phyloP scores from a whole-genome alignment of 805 yeast species.

The Suhomyces pyralidae region DNA sequence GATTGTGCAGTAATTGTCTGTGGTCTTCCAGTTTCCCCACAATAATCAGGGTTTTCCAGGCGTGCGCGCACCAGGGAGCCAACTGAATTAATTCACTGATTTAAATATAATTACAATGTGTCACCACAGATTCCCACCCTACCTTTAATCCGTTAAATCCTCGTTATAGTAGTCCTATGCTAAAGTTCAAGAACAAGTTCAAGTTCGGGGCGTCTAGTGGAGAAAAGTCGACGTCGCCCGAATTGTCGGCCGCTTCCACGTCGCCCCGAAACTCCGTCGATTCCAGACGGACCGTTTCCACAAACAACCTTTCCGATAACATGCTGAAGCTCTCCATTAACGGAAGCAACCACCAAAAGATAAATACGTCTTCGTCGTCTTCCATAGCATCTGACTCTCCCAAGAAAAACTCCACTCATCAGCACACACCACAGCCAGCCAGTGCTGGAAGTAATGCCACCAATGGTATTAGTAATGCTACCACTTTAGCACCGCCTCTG shows the following conservation, averaged over 20 bases:
- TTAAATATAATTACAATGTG: no score
- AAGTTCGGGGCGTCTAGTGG: constrained; percentile 21
- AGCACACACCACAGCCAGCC: neutral
- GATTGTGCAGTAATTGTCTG: no score
- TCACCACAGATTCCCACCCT: no score
- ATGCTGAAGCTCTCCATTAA: constrained; percentile 18
- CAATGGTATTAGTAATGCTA: neutral
- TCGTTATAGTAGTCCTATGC: constrained; percentile 8
- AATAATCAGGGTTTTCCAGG: no score
- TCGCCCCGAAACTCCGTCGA: constrained; percentile 22
- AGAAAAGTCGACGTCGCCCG: constrained; percentile 5
- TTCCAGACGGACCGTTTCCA: constrained; percentile 23
- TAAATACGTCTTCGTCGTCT: neutral
- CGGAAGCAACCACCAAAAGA: neutral
- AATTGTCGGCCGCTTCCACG: constrained; percentile 5
- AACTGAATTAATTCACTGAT: neutral
- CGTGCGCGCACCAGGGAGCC: neutral
- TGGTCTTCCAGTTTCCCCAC: no score
- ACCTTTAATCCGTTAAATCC: no score
- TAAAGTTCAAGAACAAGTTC: constrained; percentile 29
- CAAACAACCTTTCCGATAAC: constrained; percentile 20
- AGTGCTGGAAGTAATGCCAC: neutral
- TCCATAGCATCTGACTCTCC: constrained; percentile 2
- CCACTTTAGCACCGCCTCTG: neutral
- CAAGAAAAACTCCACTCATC: neutral